Percentiles rank a stretch among this genome's conserved stretches.
phyloP scores from a whole-genome alignment of 2,329 filamentous ascomycete genomes.

The Trichoderma asperellum region DNA sequence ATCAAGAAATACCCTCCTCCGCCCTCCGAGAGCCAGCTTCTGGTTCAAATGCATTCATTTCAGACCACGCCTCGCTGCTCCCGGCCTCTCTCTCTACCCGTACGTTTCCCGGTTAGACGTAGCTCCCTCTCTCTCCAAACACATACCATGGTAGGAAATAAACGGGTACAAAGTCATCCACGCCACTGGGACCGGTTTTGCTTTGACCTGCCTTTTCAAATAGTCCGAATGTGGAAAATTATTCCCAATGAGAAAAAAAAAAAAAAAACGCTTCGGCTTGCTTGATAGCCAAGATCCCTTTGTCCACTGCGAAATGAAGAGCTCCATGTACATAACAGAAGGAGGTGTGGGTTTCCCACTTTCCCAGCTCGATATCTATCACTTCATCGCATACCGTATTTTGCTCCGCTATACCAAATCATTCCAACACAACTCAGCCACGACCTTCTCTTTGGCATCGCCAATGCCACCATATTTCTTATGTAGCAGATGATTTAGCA shows the following conservation, averaged over 20 bases:
- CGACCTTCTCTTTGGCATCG: not conserved
- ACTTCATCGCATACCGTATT: slow-evolving; percentile 10
- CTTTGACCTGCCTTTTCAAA: not conserved
- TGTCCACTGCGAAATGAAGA: not conserved
- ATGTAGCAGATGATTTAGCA: slow-evolving; percentile 30
- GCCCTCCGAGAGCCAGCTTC: slow-evolving; percentile 7
- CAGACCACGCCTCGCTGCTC: not conserved
- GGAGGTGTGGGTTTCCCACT: not conserved
- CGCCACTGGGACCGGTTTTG: not conserved
- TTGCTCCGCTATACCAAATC: not conserved
- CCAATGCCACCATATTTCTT: not conserved
- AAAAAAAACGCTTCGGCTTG: slow-evolving; percentile 25
- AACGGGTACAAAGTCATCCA: not conserved
- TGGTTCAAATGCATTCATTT: slow-evolving; percentile 10
- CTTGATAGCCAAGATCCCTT: slow-evolving; percentile 10
- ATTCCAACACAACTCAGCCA: not conserved
- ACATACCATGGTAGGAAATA: not conserved
- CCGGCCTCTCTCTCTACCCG: not conserved
- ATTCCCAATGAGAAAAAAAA: not conserved
- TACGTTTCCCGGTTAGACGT: slow-evolving; percentile 1
- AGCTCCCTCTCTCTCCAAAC: slow-evolving; percentile 5
- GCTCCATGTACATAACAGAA: slow-evolving; percentile 17
- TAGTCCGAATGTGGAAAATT: not conserved
- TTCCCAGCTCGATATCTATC: not conserved
- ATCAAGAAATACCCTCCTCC: slow-evolving; percentile 2